These are phyloP conservation scores for Globisporangium cylindrosporum DNA, from an alignment of 352 stramenopile species.

Conservation along the genomic window DNA sequence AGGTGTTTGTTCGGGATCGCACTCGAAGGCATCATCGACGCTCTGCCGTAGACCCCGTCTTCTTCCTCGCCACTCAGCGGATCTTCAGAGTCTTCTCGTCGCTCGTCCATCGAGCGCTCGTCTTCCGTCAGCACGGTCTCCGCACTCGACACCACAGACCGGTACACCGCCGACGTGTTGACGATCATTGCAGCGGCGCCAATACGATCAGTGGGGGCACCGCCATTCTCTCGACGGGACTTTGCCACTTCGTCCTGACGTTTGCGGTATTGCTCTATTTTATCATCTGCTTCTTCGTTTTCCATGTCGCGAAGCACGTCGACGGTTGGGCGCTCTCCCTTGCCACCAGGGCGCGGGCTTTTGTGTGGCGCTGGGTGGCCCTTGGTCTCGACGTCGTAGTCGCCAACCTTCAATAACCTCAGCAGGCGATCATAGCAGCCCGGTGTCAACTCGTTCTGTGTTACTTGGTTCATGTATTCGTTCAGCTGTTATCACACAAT, in stretches of 20 bases:
- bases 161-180: conserved; percentile 16
- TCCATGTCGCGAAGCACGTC: conserved; percentile 21
- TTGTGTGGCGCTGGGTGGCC: conserved; percentile 12
- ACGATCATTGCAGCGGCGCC: conserved; percentile 19
- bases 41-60: background rate
- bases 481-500: conserved; percentile 38
- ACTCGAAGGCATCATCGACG: background rate
- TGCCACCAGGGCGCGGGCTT: background rate
- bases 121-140: conserved; percentile 28
- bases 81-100: background rate
- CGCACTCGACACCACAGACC: conserved; percentile 24
- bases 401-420: conserved; percentile 56
- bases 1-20: background rate
- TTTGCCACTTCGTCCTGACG: conserved; percentile 12
- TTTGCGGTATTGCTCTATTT: background rate
- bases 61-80: conserved; percentile 1
- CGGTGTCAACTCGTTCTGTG: conserved; percentile 34
- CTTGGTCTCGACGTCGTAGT: conserved; percentile 37
- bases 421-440: conserved; percentile 43
- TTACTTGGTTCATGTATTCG: conserved; percentile 68
- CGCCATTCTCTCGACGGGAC: background rate
- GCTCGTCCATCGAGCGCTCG: conserved; percentile 20
- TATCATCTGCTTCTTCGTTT: conserved; percentile 13
- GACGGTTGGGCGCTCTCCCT: conserved; percentile 20
- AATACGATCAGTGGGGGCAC: conserved; percentile 11